Percentiles rank a stretch among this genome's conserved stretches.
Evolutionary conservation across 352 stramenopile species (phyloP).

Genomic region (Phytophthora fragariae): DNA sequence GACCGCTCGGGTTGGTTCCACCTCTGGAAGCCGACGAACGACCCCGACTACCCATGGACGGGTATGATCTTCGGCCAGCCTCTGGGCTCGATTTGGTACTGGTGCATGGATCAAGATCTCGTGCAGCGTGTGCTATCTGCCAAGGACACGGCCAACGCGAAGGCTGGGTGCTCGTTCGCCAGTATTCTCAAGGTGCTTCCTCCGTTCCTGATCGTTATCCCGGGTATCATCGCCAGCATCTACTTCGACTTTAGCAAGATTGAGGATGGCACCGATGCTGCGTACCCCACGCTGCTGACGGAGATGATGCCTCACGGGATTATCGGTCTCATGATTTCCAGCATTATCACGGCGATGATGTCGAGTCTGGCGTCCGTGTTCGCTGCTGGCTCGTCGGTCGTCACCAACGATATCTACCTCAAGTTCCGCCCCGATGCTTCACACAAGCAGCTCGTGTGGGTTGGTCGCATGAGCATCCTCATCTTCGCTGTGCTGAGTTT

Average conservation of each 20-base stretch:
- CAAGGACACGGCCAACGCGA: slow-evolving; percentile 71
- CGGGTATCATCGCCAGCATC: slow-evolving; percentile 64
- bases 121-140: slow-evolving; percentile 74
- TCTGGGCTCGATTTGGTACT: slow-evolving; percentile 74
- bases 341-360: slow-evolving; percentile 80
- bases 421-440: slow-evolving; percentile 57
- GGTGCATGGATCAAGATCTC: slow-evolving; percentile 79
- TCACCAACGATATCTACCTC: slow-evolving; percentile 77
- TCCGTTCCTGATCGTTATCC: slow-evolving; percentile 78
- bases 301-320: slow-evolving; percentile 75
- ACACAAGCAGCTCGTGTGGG: slow-evolving; percentile 68
- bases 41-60: slow-evolving; percentile 74
- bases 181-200: slow-evolving; percentile 71
- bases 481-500: slow-evolving; percentile 62
- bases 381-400: slow-evolving; percentile 60
- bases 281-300: slow-evolving; percentile 71
- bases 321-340: slow-evolving; percentile 72
- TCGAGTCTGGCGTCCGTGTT: slow-evolving; percentile 74
- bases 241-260: slow-evolving; percentile 69
- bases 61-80: slow-evolving; percentile 75
- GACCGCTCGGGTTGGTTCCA: slow-evolving; percentile 56
- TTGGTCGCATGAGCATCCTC: slow-evolving; percentile 60
- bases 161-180: slow-evolving; percentile 60
- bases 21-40: slow-evolving; percentile 58
- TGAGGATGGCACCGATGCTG: slow-evolving; percentile 59